phyloP scores from a whole-genome alignment of 176 grass and related monocot species.

The Leersia perrieri region DNA sequence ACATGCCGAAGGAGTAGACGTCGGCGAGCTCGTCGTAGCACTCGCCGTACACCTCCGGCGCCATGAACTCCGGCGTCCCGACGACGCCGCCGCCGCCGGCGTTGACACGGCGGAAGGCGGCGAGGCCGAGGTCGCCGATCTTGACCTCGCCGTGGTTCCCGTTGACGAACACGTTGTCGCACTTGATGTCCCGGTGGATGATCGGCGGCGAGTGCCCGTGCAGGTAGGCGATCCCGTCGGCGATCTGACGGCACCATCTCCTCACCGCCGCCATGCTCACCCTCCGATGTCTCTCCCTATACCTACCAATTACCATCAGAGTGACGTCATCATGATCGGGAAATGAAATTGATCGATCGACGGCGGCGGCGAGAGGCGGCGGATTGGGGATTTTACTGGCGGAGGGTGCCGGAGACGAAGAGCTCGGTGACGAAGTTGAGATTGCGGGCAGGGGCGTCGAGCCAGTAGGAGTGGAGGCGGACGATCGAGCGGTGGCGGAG shows the following conservation, averaged over 20 bases:
- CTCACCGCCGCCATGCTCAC: slow-evolving; percentile 50
- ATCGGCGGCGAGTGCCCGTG: slow-evolving; percentile 63
- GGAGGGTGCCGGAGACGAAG: slow-evolving; percentile 77
- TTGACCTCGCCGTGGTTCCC: slow-evolving; percentile 82
- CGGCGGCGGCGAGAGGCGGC: too few relatives aligned
- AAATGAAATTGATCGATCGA: not conserved
- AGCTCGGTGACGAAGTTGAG: slow-evolving; percentile 77
- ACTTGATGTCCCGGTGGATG: slow-evolving; percentile 91
- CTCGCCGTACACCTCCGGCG: slow-evolving; percentile 83
- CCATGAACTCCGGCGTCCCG: slow-evolving; percentile 96
- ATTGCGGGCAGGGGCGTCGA: slow-evolving; percentile 29
- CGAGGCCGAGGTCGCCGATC: slow-evolving; percentile 89
- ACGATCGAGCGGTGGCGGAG: slow-evolving; percentile 60
- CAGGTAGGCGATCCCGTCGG: slow-evolving; percentile 67
- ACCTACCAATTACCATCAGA: slow-evolving; percentile 22
- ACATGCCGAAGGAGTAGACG: slow-evolving; percentile 95
- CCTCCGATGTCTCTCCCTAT: slow-evolving; percentile 45
- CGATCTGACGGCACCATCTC: slow-evolving; percentile 73
- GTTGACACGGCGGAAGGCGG: slow-evolving; percentile 32
- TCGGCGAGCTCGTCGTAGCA: slow-evolving; percentile 83
- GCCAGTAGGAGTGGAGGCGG: slow-evolving; percentile 62
- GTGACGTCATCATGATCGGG: not conserved
- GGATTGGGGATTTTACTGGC: slow-evolving; percentile 29
- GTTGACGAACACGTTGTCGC: slow-evolving; percentile 91
- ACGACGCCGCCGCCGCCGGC: slow-evolving; percentile 47